Conservation (phyloP, 257 asterid species). For the Jacaranda copaia region DNA sequence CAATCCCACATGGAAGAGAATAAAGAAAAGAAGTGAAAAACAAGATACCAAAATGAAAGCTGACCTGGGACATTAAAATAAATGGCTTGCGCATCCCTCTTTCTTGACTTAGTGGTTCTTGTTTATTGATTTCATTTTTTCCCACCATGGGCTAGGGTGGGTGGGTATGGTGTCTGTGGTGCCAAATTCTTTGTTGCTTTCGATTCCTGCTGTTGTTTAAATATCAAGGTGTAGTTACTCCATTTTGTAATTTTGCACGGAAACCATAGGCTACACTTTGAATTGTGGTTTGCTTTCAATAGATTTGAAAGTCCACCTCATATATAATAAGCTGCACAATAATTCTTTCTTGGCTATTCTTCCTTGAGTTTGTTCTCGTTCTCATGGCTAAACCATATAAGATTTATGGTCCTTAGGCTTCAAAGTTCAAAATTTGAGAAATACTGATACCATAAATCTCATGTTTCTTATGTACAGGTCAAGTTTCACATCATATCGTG, state of each 20-base stretch:
- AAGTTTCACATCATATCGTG: conserved; percentile 85
- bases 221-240: not conserved
- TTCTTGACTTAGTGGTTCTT: too few species aligned
- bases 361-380: conserved; percentile 6
- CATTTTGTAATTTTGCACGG: not conserved
- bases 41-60: not conserved
- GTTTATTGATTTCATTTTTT: too few species aligned
- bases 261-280: not conserved
- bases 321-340: not conserved
- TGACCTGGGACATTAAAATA: not conserved
- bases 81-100: not conserved
- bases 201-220: not conserved
- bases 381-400: not conserved
- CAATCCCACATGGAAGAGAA: too few species aligned
- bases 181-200: not conserved
- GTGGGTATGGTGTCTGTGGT: not conserved
- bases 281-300: not conserved
- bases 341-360: conserved; percentile 2
- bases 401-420: not conserved
- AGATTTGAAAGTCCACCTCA: conserved; percentile 8
- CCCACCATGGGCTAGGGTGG: too few species aligned
- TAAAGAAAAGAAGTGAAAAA: not conserved
- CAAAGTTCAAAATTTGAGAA: not conserved
- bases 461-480: conserved; percentile 60
- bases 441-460: conserved; percentile 28